These are phyloP conservation scores for Saksenaea vasiformis DNA, from an alignment of 371 early-diverging fungal genomes.

Conservation along the genomic window DNA sequence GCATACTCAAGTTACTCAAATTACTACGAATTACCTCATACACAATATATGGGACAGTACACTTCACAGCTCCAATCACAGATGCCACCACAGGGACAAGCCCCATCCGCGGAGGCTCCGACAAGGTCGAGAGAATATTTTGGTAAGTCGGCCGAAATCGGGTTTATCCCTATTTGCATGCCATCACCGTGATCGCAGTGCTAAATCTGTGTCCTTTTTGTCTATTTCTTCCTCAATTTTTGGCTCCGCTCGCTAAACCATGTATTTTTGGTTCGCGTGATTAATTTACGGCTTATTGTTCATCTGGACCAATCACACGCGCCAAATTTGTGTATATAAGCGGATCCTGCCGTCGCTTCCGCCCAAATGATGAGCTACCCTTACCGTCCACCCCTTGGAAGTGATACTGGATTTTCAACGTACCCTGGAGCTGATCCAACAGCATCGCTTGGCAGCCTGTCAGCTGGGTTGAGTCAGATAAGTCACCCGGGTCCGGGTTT, in stretches of 20 bases:
- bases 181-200: constrained; percentile 4
- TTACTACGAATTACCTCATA: constrained; percentile 16
- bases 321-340: neutral
- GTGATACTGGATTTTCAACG: constrained; percentile 1
- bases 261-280: neutral
- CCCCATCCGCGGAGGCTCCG: neutral
- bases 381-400: constrained; percentile 5
- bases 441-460: neutral
- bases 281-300: constrained; percentile 1
- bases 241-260: constrained; percentile 1
- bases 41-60: constrained; percentile 13
- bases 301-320: neutral
- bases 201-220: neutral
- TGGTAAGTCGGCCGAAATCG: constrained; percentile 4
- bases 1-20: constrained; percentile 8
- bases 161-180: neutral
- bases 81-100: neutral
- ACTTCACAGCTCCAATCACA: constrained; percentile 7
- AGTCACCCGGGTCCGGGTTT: neutral
- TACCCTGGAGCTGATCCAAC: neutral
- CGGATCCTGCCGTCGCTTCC: constrained; percentile 14
- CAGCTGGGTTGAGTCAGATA: neutral
- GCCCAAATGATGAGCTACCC: constrained; percentile 24
- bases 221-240: neutral
- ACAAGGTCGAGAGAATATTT: constrained; percentile 1